phyloP scores from a whole-genome alignment of 768 basidiomycete genomes.

The Nevesoporus exiguus region DNA sequence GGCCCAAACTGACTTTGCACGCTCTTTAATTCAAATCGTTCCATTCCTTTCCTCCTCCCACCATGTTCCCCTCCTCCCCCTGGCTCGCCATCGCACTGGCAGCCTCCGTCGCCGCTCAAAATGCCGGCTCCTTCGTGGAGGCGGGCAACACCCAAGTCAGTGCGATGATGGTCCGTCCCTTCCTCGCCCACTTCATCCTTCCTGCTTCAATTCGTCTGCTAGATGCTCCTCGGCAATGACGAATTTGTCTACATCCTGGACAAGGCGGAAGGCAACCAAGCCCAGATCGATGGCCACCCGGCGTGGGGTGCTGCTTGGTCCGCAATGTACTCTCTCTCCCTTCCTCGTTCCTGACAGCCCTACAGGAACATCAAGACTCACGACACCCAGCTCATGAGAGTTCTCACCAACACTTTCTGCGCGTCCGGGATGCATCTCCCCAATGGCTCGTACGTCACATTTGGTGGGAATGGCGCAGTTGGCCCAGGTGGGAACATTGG shows the following conservation, averaged over 20 bases:
- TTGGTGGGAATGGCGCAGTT: conserved; percentile 78
- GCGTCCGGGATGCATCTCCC: conserved; percentile 81
- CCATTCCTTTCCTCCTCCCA: conserved; percentile 13
- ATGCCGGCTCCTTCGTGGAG: conserved; percentile 21
- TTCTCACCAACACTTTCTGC: conserved; percentile 74
- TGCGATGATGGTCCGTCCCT: conserved; percentile 50
- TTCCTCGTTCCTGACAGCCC: not conserved
- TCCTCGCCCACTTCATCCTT: not conserved
- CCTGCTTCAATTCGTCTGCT: conserved; percentile 3
- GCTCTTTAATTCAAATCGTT: conserved; percentile 5
- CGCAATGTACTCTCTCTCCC: not conserved
- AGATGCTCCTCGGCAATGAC: conserved; percentile 80
- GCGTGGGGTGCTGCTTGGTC: conserved; percentile 74
- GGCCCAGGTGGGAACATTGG: conserved; percentile 60
- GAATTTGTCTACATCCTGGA: conserved; percentile 89
- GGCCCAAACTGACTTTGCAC: conserved; percentile 6
- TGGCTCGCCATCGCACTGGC: conserved; percentile 47
- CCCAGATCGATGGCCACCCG: conserved; percentile 62
- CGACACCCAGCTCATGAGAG: conserved; percentile 24
- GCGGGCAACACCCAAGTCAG: conserved; percentile 40
- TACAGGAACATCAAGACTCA: conserved; percentile 24
- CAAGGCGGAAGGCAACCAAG: conserved; percentile 79
- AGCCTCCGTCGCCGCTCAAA: conserved; percentile 26
- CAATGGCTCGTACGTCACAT: conserved; percentile 70
- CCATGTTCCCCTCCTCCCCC: conserved; percentile 29